Evolutionary conservation across 805 yeast species (phyloP).

Genomic region (Yamadazyma scolyti): DNA sequence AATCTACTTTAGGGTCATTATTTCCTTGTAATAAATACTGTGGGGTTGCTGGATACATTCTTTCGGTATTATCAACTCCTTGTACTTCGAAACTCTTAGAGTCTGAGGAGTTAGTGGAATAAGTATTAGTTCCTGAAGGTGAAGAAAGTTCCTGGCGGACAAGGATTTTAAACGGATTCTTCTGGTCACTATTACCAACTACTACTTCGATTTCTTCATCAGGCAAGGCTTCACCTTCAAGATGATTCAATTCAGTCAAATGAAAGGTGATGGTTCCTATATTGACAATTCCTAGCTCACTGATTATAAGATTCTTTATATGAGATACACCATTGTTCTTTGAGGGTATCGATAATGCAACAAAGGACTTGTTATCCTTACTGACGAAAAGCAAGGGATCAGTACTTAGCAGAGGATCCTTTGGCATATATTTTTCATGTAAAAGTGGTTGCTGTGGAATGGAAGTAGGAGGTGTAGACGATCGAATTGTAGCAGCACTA

Average conservation of each 20-base stretch:
- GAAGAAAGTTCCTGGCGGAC: conserved; percentile 31
- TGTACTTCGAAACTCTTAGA: conserved; percentile 50
- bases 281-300: conserved; percentile 31
- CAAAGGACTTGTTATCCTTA: conserved; percentile 54
- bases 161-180: conserved; percentile 31
- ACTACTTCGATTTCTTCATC: conserved; percentile 37
- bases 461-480: conserved; percentile 1
- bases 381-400: conserved; percentile 54
- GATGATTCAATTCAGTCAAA: conserved; percentile 65
- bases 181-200: conserved; percentile 11
- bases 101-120: conserved; percentile 51
- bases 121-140: conserved; percentile 28
- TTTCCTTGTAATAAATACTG: conserved; percentile 52
- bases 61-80: conserved; percentile 35
- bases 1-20: conserved; percentile 44
- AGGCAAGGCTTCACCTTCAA: conserved; percentile 54
- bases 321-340: conserved; percentile 21
- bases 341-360: conserved; percentile 34
- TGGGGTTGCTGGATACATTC: conserved; percentile 62
- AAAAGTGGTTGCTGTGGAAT: too few relatives aligned
- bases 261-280: conserved; percentile 41
- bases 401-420: too few relatives aligned
- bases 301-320: conserved; percentile 38
- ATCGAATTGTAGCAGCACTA: conserved; percentile 1
- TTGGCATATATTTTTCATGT: conserved; percentile 24